Evolutionary conservation across 2,329 filamentous ascomycete genomes (phyloP), one percentile per base, ranked within the genome.

Genomic region (Arthrobotrys sinensis): DNA sequence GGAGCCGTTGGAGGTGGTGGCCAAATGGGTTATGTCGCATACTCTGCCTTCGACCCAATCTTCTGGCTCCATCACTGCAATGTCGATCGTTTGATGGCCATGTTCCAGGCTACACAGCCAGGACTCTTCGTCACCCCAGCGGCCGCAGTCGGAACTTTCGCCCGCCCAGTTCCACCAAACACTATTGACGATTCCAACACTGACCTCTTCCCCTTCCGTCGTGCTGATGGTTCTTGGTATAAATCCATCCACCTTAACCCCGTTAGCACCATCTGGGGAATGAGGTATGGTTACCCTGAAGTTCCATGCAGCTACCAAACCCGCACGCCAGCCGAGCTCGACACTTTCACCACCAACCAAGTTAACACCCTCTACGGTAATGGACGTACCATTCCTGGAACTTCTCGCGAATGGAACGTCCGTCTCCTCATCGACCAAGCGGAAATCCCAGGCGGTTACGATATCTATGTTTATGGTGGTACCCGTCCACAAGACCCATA

Each of bases 1-100:
- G 87, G 87, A 36, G 86, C 88, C 60, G 86, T 88, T 2, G 92
- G 88, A 36, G 86, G 84, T 85, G 88, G 66, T 83, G 85, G 75
- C 87, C 87, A 78, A 12, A 72, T 78, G 62, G 53, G 63, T 8
- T 28, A 11, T 5, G 43, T 40, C 91, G 91, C 1, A 91, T 93
- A 80, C 46, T 77, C 81, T 28, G 80, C 81, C 14, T 82, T 82
- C 50, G 82, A 83, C 52, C 80, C 82, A 1, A 80, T 83, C n/a
- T 83, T 83, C 73, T 82, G 16, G 69, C 57, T 69, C 21, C 55
- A 73, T 19, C 80, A 81, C 66, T 78, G 71, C n/a, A 80, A 82
- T 12, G 79, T 82, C 8, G 82, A 82, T 53, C 81, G 82, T 38
- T 63, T 82, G 36, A 80, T 76, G 43, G 81, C 82, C 3, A 82